A percentile compares a stretch with the other conserved stretches of the same genome.
Evolutionary conservation across 2,329 filamentous ascomycete species (phyloP).

Genomic region (Arthrobotrys entomopaga): DNA sequence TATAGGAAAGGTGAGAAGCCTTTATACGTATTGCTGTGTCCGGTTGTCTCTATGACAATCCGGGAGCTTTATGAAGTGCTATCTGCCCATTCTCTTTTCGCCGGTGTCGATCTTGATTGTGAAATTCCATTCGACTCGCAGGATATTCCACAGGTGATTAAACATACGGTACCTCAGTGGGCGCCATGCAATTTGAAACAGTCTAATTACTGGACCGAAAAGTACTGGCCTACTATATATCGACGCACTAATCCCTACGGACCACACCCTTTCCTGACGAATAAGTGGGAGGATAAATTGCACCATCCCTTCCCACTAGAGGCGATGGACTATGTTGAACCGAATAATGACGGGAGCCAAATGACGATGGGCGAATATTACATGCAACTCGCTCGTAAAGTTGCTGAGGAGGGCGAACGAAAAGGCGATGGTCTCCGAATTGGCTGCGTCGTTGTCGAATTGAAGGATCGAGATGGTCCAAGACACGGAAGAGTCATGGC

Average conservation of each 20-base stretch:
- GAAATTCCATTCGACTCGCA: conserved; percentile 61
- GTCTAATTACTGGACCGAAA: conserved; percentile 76
- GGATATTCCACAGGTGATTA: conserved; percentile 67
- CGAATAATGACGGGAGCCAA: conserved; percentile 71
- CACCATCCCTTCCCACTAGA: conserved; percentile 28
- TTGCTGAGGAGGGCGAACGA: conserved; percentile 70
- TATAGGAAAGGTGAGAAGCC: conserved; percentile 58
- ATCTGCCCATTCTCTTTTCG: conserved; percentile 59
- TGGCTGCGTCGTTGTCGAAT: conserved; percentile 79
- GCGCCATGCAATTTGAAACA: conserved; percentile 80
- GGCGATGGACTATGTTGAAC: conserved; percentile 61
- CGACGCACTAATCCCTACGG: conserved; percentile 88
- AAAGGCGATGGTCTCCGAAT: conserved; percentile 74
- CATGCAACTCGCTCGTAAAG: conserved; percentile 74
- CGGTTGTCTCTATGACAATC: conserved; percentile 66
- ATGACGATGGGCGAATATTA: conserved; percentile 72
- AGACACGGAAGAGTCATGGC: conserved; percentile 68
- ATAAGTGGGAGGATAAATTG: conserved; percentile 52
- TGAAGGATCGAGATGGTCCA: conserved; percentile 58
- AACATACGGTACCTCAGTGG: conserved; percentile 75
- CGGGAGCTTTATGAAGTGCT: conserved; percentile 68
- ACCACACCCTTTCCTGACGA: conserved; percentile 79
- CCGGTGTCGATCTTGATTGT: conserved; percentile 61
- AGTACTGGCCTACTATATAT: conserved; percentile 87
- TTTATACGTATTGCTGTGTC: conserved; percentile 67